Base-by-base conservation (phyloP, 2,329 filamentous ascomycete genomes). In the Talaromyces sp. region DNA sequence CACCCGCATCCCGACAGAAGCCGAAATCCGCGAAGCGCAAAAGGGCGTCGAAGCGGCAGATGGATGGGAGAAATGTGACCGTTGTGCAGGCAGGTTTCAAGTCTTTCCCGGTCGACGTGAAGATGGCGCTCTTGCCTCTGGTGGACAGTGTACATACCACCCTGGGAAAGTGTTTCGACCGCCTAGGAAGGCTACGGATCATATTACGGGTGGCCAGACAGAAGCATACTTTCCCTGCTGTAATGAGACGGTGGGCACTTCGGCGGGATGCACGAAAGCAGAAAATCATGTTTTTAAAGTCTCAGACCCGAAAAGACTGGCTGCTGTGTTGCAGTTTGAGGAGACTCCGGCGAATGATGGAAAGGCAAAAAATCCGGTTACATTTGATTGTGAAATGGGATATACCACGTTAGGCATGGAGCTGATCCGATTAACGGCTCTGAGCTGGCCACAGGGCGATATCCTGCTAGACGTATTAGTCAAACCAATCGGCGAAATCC, bases 311-410 rank as follows among this genome's bases (percentile, higher is more conserved):
- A 92, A 91, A 69, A 84, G 93, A 25, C 83, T 99, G 29, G 92
- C 93, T 0, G 81, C 88, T 0, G 80, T 94, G 2, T 84, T 96
- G 71, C 93, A 94, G 61, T 99, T 96, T 75, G 85, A 87, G 65
- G 79, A 86, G 67, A 98, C 95, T 0, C 93, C 93, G 0, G 45
- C 59, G 31, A 77, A 70, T 51, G 68, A 69, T 13, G 45, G 11
- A 45, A 34, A 19, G 49, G 68, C 65, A 25, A 71, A 70, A 34
- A 70, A 68, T 1, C 85, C 86, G 40, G 88, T 98, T 11, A 90
- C 88, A 69, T 94, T 99, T 72, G 95, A 99, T 76, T 98, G 95
- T 72, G 95, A 99, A 75, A 99, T 99, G 95, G 92, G 91, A 4
- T 98, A 96, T 74, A 99, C 96, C 0, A 91, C 91, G 0, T 78